Conservation (phyloP, 768 basidiomycete genomes). For the Russula olivacea region DNA sequence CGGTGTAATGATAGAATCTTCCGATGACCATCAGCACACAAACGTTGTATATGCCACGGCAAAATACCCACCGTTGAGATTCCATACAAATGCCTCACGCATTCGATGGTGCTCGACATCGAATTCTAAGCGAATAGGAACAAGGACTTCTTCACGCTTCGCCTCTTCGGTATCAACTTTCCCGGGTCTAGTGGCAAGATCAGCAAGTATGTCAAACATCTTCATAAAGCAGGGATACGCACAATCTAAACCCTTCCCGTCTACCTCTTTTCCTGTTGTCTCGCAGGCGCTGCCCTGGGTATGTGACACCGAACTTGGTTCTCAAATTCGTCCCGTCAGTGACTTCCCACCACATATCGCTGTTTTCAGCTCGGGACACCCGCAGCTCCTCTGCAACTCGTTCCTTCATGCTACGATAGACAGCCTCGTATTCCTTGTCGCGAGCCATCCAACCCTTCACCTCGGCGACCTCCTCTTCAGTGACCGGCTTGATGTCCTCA, state of each 20-base stretch:
- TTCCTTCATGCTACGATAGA: constrained; percentile 44
- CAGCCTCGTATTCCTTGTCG: constrained; percentile 54
- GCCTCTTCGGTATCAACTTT: constrained; percentile 51
- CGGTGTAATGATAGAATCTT: constrained; percentile 86
- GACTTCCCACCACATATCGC: constrained; percentile 60
- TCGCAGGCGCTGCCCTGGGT: constrained; percentile 42
- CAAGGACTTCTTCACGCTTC: constrained; percentile 69
- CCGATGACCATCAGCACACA: not conserved
- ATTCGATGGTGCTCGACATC: constrained; percentile 93
- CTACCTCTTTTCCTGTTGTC: constrained; percentile 48
- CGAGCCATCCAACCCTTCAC: constrained; percentile 58
- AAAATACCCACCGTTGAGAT: constrained; percentile 72
- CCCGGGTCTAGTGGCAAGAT: constrained; percentile 45
- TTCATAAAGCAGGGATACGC: constrained; percentile 34
- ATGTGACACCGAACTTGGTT: constrained; percentile 46
- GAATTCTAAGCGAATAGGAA: constrained; percentile 94
- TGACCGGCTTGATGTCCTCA: constrained; percentile 44
- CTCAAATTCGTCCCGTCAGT: constrained; percentile 42
- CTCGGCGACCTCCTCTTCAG: constrained; percentile 43
- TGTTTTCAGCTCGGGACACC: constrained; percentile 38
- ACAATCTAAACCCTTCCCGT: constrained; percentile 73
- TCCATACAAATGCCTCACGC: constrained; percentile 97
- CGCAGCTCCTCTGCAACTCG: constrained; percentile 48
- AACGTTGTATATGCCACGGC: not conserved
- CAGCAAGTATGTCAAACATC: not conserved